These are phyloP conservation scores for Odontarrhena argentea DNA, from an alignment of 345 rosid genomes.

Conservation along the genomic window DNA sequence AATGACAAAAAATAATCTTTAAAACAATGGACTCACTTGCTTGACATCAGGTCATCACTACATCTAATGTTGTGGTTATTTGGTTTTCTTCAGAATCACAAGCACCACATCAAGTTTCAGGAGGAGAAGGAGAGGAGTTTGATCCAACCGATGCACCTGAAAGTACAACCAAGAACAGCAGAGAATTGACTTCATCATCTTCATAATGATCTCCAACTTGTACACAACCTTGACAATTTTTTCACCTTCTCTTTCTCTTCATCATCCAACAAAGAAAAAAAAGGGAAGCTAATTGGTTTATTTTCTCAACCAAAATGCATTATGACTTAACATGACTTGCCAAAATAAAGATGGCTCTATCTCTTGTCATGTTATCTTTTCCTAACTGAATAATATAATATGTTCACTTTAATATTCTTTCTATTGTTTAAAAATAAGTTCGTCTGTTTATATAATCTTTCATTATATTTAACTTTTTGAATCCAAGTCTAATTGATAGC, in stretches of 20 bases:
- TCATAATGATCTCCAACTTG: constrained; percentile 34
- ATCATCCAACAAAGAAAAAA: constrained; percentile 19
- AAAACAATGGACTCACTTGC: too few relatives aligned
- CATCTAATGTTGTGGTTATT: constrained; percentile 4
- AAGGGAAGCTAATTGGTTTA: constrained; percentile 34
- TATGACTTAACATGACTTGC: constrained; percentile 34
- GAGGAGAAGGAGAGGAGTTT: constrained; percentile 25
- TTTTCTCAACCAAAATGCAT: constrained; percentile 34
- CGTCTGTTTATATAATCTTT: background rate
- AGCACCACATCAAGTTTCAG: constrained; percentile 31
- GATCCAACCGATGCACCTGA: constrained; percentile 37
- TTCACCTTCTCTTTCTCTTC: constrained; percentile 31
- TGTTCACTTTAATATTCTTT: constrained; percentile 36
- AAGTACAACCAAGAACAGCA: constrained; percentile 28
- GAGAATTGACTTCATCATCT: constrained; percentile 32
- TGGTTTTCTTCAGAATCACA: constrained; percentile 35
- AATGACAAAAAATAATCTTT: too few relatives aligned
- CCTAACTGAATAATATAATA: constrained; percentile 33
- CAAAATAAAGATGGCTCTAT: constrained; percentile 40
- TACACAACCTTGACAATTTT: constrained; percentile 40
- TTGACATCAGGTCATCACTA: too few relatives aligned
- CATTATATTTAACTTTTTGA: background rate
- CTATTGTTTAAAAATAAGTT: constrained; percentile 12
- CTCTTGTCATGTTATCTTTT: constrained; percentile 20
- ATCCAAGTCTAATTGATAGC: background rate